Evolutionary conservation across 306 rosid genomes (phyloP).

Genomic region (Fragaria iinumae): DNA sequence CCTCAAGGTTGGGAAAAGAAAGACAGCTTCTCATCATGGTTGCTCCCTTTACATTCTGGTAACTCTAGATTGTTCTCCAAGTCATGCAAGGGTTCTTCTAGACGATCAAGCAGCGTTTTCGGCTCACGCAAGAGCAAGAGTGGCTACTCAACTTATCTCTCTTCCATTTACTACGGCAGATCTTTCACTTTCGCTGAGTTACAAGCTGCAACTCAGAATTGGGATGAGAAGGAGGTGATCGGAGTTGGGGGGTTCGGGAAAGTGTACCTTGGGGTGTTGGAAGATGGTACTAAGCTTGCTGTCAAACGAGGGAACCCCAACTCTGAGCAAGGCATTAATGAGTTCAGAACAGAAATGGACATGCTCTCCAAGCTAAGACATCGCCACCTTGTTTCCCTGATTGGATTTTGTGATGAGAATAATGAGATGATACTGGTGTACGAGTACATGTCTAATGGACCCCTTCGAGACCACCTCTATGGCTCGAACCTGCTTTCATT

Average conservation of each 20-base stretch:
- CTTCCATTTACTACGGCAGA: slow-evolving; percentile 36
- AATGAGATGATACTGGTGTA: slow-evolving; percentile 85
- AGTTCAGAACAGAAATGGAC: slow-evolving; percentile 71
- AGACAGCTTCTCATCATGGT: slow-evolving; percentile 60
- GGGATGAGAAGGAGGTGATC: slow-evolving; percentile 60
- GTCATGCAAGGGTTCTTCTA: slow-evolving; percentile 36
- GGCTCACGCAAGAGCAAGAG: slow-evolving; percentile 55
- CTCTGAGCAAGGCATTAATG: slow-evolving; percentile 78
- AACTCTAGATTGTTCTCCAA: slow-evolving; percentile 12
- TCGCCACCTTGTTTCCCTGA: slow-evolving; percentile 78
- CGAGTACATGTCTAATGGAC: slow-evolving; percentile 84
- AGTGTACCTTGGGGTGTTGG: slow-evolving; percentile 65
- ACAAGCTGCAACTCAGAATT: slow-evolving; percentile 57
- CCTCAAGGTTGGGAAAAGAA: slow-evolving; percentile 52
- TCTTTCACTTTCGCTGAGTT: slow-evolving; percentile 53
- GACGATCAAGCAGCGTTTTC: slow-evolving; percentile 31
- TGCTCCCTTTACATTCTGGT: slow-evolving; percentile 47
- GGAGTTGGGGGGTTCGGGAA: slow-evolving; percentile 93
- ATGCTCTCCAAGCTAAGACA: slow-evolving; percentile 86
- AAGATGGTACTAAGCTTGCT: slow-evolving; percentile 69
- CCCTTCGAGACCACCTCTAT: slow-evolving; percentile 70
- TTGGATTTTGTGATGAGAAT: slow-evolving; percentile 76
- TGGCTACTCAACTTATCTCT: slow-evolving; percentile 28
- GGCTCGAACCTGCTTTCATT: slow-evolving; percentile 49
- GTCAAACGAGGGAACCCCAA: slow-evolving; percentile 64